These are phyloP conservation scores for Scutellaria galericulata DNA, from an alignment of 257 asterid species.

Conservation along the genomic window DNA sequence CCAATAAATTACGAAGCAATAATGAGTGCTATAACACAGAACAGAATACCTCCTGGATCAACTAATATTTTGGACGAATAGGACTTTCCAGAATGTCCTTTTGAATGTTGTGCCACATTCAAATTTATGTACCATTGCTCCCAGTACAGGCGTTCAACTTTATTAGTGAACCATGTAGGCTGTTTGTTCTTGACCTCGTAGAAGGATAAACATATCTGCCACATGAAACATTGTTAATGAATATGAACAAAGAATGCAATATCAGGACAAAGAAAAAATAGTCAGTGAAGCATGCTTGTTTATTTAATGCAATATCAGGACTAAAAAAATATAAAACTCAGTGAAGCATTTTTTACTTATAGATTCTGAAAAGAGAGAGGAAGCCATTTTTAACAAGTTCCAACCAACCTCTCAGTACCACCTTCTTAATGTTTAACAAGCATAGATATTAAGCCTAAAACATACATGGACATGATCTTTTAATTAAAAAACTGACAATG, in stretches of 20 bases:
- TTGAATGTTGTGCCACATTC: constrained; percentile 73
- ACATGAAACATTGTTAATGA: constrained; percentile 32
- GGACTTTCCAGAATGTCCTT: constrained; percentile 71
- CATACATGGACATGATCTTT: not conserved
- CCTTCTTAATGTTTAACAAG: constrained; percentile 9
- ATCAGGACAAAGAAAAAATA: constrained; percentile 16
- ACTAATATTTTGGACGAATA: constrained; percentile 66
- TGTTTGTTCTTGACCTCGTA: constrained; percentile 90
- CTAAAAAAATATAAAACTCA: constrained; percentile 16
- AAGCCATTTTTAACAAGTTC: constrained; percentile 16
- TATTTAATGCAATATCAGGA: not conserved
- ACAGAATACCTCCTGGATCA: constrained; percentile 77
- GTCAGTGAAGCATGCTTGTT: not conserved
- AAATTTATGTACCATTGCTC: constrained; percentile 92
- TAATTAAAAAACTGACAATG: not conserved
- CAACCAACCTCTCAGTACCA: constrained; percentile 20
- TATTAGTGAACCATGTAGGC: constrained; percentile 87
- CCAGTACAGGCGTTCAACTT: constrained; percentile 91
- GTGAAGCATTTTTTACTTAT: not conserved
- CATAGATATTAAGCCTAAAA: not conserved
- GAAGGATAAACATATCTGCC: constrained; percentile 87
- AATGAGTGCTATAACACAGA: not conserved
- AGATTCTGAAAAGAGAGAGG: not conserved
- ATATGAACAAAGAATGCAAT: constrained; percentile 8
- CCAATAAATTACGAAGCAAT: constrained; percentile 9